Evolutionary conservation across 768 basidiomycete genomes (phyloP).

Genomic region (button mushroom (Agaricus bisporus)): DNA sequence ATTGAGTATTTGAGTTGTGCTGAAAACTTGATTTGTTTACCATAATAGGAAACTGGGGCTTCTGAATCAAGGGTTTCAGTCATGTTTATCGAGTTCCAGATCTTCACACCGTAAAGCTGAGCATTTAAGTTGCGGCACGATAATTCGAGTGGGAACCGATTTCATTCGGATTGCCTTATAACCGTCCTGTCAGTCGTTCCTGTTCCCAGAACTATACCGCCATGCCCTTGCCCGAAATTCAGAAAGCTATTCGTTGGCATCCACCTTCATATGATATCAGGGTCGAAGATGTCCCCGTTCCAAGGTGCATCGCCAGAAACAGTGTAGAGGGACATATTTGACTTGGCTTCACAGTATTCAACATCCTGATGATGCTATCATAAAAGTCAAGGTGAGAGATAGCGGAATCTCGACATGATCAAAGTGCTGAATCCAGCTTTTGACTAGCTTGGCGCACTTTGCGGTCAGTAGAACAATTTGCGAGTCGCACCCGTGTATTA

Average conservation of each 20-base stretch:
- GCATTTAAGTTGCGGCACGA: too few relatives aligned
- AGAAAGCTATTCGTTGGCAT: constrained; percentile 54
- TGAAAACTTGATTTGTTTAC: too few relatives aligned
- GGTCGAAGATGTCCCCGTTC: constrained; percentile 56
- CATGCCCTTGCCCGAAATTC: constrained; percentile 14
- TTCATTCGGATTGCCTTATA: background rate
- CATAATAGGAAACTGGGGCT: too few relatives aligned
- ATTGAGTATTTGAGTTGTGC: too few relatives aligned
- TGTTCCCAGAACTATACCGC: background rate
- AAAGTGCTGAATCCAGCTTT: background rate
- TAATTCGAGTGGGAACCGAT: constrained; percentile 3
- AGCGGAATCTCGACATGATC: background rate
- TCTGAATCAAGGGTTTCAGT: too few relatives aligned
- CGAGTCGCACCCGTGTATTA: background rate
- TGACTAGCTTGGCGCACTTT: constrained; percentile 55
- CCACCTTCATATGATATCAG: constrained; percentile 67
- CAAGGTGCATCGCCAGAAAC: constrained; percentile 27
- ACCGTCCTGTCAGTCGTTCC: background rate
- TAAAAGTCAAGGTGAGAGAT: constrained; percentile 57
- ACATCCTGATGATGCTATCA: constrained; percentile 72
- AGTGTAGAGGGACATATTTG: background rate
- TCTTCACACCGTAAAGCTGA: too few relatives aligned
- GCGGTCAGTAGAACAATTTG: constrained; percentile 29
- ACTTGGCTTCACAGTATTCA: constrained; percentile 40
- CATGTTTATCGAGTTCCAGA: too few relatives aligned